Evolutionary conservation across 345 rosid genomes (phyloP).

Genomic region (Excoecaria agallocha): DNA sequence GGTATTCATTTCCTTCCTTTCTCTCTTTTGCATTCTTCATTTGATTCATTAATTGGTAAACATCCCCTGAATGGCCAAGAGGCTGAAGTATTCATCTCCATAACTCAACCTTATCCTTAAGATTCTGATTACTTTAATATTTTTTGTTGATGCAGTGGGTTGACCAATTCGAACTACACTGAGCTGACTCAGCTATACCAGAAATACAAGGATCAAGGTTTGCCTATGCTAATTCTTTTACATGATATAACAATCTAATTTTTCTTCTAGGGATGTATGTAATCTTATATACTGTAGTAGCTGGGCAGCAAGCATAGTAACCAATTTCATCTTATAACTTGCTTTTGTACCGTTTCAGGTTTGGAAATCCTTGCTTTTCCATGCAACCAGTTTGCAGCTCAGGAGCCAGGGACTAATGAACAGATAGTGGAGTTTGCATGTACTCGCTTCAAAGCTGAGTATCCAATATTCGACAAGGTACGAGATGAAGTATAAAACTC

Average conservation of each 20-base stretch:
- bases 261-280: background rate
- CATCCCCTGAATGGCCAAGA: background rate
- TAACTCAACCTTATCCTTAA: background rate
- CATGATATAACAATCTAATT: background rate
- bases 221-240: background rate
- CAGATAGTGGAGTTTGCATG: conserved; percentile 34
- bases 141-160: conserved; percentile 55
- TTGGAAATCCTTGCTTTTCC: conserved; percentile 38
- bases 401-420: conserved; percentile 36
- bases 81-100: background rate
- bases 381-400: conserved; percentile 34
- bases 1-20: conserved; percentile 37
- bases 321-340: background rate
- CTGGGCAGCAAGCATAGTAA: too few species aligned
- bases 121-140: background rate
- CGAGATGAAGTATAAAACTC: background rate
- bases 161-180: conserved; percentile 89
- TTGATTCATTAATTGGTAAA: background rate
- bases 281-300: background rate
- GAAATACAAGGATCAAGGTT: conserved; percentile 88
- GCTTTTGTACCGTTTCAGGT: conserved; percentile 16
- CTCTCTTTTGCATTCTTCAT: background rate
- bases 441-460: conserved; percentile 38
- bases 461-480: conserved; percentile 38
- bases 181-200: conserved; percentile 74